These are phyloP conservation scores for Aegilops longissima DNA, from an alignment of 176 grass and related monocot species.

Conservation along the genomic window DNA sequence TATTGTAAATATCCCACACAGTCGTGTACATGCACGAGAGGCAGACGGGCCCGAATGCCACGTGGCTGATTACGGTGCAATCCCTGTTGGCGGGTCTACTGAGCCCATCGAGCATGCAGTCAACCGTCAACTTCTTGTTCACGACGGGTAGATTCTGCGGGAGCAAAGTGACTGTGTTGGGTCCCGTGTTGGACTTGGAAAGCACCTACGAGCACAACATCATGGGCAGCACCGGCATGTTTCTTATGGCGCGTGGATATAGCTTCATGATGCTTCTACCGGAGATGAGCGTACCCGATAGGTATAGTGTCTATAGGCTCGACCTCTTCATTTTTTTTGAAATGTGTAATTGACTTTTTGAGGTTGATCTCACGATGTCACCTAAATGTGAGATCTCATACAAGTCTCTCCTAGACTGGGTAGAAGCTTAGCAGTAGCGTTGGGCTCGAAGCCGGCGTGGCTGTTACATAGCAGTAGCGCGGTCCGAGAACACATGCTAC, in stretches of 20 bases:
- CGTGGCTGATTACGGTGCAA: background rate
- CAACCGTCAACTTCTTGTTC: background rate
- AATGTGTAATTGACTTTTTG: too few species aligned
- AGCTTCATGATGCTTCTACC: background rate
- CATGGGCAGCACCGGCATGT: background rate
- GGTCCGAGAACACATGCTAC: too few species aligned
- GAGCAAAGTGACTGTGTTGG: background rate
- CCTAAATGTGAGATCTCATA: too few species aligned
- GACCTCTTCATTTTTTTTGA: too few species aligned
- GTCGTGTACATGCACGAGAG: slow-evolving; percentile 32
- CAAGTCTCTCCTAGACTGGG: too few species aligned
- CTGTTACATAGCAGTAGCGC: too few species aligned
- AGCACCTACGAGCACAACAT: background rate
- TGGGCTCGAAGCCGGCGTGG: too few species aligned
- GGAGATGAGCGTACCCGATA: too few species aligned
- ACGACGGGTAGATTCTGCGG: background rate
- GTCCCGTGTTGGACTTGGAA: background rate
- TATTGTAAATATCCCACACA: background rate
- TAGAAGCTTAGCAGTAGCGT: too few species aligned
- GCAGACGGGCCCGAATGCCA: background rate
- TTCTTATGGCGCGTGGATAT: slow-evolving; percentile 8
- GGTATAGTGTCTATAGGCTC: too few species aligned
- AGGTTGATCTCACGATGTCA: too few species aligned
- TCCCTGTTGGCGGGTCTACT: background rate
- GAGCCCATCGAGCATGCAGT: background rate